Conservation (phyloP, 345 rosid genomes). For the Salix arbutifolia region DNA sequence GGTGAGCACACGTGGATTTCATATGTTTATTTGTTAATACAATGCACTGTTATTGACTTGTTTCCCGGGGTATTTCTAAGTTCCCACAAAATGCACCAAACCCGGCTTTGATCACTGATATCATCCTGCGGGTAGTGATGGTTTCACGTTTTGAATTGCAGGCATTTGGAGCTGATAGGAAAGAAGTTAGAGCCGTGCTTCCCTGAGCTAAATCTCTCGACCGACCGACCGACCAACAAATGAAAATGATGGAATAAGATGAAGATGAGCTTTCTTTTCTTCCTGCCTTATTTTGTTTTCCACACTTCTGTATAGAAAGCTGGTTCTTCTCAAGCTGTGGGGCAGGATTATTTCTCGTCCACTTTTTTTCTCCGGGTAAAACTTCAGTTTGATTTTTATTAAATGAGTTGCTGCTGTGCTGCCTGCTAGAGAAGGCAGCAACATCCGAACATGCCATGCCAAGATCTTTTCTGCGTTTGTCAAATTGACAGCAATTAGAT, state of each 20-base stretch:
- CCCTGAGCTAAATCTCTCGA: conserved; percentile 33
- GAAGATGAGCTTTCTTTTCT: conserved; percentile 10
- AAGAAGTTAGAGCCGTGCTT: conserved; percentile 66
- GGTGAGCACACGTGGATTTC: background rate
- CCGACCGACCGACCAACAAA: background rate
- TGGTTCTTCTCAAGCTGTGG: conserved; percentile 8
- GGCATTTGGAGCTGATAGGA: conserved; percentile 88
- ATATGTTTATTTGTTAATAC: background rate
- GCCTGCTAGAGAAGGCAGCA: background rate
- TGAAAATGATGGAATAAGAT: conserved; percentile 10
- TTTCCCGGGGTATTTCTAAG: background rate
- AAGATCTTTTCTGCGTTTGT: background rate
- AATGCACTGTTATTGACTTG: background rate
- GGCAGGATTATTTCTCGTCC: conserved; percentile 12
- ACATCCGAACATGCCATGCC: background rate
- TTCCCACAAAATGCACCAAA: background rate
- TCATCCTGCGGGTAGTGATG: background rate
- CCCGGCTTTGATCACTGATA: background rate
- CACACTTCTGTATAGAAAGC: conserved; percentile 16
- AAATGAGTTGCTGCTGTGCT: background rate
- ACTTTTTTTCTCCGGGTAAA: background rate
- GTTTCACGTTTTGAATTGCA: conserved; percentile 24
- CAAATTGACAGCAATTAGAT: background rate
- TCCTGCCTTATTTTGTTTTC: conserved; percentile 12
- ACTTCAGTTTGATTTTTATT: background rate